Base-by-base conservation (phyloP, 768 basidiomycete genomes). In the Tephrocybe sp. region DNA sequence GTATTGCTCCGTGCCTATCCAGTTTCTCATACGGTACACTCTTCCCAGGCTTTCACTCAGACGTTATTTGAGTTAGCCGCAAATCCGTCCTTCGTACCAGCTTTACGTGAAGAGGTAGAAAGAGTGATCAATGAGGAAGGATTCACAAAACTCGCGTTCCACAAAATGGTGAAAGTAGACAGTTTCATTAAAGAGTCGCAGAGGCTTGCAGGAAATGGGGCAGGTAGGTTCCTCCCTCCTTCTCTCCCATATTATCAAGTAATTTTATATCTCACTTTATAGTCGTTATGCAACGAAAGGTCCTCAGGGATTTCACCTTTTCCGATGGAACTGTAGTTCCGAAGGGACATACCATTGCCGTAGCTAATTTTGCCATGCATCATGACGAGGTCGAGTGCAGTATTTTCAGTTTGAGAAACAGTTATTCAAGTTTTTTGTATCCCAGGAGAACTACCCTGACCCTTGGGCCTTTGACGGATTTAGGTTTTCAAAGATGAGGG, bases 121-220 rank as follows among this genome's bases (percentile, higher is more conserved):
- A 49, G 53, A 1, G 66, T 73, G 1, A 44, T 75, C 16, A 40
- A 48, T 4, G 59, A 67, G 9, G 66, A 75, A 34, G 75, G 69
- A 16, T 76, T 72, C 66, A 59, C 62, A 0, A 70, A 71, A 43
- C 55, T 61, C 8, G 59, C 65, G 1, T 50, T 77, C n/a, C 58
- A 59, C 5, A 70, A 71, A 40, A 68, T 78, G 66, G 60, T 67
- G 48, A 71, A 72, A 51, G 42, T 77, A 13, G 76, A 77, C 47
- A 78, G 76, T 49, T 76, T 77, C 53, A 48, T 77, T 16, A 68
- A 70, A 27, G 77, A 77, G 47, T 70, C 68, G 1, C 61, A 63
- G 30, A 62, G 72, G 5, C 49, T 61, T 19, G 61, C 60, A 12
- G 64, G 64, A 0, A 51, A 61, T 25, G 58, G 53, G 19, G 47